A percentile compares a stretch with the other conserved stretches of the same genome.
These are phyloP conservation scores for Debaryomyces robertsiae DNA, from an alignment of 1,139 yeast genomes.

Conservation along the genomic window DNA sequence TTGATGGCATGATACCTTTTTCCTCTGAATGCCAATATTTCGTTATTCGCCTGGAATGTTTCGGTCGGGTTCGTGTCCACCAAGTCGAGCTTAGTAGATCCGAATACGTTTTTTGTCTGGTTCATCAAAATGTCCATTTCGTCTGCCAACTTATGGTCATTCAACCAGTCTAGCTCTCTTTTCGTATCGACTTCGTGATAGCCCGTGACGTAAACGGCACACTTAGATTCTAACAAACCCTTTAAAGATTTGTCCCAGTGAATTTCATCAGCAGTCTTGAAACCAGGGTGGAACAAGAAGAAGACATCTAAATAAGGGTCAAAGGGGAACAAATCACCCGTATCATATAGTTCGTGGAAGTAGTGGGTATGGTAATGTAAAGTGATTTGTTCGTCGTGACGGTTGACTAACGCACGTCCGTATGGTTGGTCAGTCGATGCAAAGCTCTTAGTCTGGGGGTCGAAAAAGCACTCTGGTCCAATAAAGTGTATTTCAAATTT, in stretches of 20 bases:
- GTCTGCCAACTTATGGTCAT: constrained; percentile 57
- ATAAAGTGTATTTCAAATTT: constrained; percentile 86
- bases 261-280: constrained; percentile 79
- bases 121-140: constrained; percentile 84
- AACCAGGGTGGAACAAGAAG: constrained; percentile 94
- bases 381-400: constrained; percentile 74
- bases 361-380: constrained; percentile 85
- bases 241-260: constrained; percentile 84
- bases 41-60: constrained; percentile 87
- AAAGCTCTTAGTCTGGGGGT: constrained; percentile 48
- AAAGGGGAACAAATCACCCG: constrained; percentile 94
- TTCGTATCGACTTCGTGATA: constrained; percentile 74
- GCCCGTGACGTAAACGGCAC: constrained; percentile 89
- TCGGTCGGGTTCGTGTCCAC: constrained; percentile 91
- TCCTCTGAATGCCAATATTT: constrained; percentile 89
- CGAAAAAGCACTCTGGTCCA: constrained; percentile 90
- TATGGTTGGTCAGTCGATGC: constrained; percentile 41
- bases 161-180: constrained; percentile 74
- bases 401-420: constrained; percentile 66
- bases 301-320: constrained; percentile 94
- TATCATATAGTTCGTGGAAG: constrained; percentile 87
- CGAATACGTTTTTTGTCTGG: constrained; percentile 70
- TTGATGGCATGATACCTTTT: constrained; percentile 88
- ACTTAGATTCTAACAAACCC: constrained; percentile 87
- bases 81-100: constrained; percentile 91